These are phyloP conservation scores for Penicillium sp. DNA, from an alignment of 2,329 filamentous ascomycete species.

Conservation along the genomic window DNA sequence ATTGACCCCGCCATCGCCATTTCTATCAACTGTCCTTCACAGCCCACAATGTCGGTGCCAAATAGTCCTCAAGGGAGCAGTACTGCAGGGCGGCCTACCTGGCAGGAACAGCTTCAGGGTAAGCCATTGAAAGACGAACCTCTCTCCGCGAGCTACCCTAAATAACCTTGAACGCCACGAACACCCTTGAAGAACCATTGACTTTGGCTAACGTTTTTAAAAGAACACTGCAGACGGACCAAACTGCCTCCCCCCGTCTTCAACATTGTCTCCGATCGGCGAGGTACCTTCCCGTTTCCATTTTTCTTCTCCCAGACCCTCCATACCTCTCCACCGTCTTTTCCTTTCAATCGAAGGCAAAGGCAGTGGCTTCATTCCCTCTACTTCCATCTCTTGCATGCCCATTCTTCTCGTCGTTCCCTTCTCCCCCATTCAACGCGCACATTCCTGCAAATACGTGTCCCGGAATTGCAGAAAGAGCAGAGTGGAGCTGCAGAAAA, in stretches of 20 bases:
- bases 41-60: slow-evolving; percentile 26
- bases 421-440: not conserved
- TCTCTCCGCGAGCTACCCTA: slow-evolving; percentile 1
- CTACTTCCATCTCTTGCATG: not conserved
- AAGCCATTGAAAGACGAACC: slow-evolving; percentile 21
- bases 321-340: slow-evolving; percentile 9
- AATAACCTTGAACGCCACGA: not conserved
- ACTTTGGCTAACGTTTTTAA: slow-evolving; percentile 12
- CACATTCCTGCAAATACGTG: not conserved
- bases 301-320: slow-evolving; percentile 14
- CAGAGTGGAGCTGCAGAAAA: slow-evolving; percentile 29
- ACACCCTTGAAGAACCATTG: not conserved
- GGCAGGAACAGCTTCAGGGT: slow-evolving; percentile 63
- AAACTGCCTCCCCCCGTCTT: slow-evolving; percentile 61
- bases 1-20: slow-evolving; percentile 11
- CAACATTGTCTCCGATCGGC: slow-evolving; percentile 72
- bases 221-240: slow-evolving; percentile 61
- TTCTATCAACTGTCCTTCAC: slow-evolving; percentile 2
- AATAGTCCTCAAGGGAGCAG: slow-evolving; percentile 26
- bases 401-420: not conserved
- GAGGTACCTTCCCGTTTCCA: slow-evolving; percentile 55
- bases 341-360: not conserved
- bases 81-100: slow-evolving; percentile 36
- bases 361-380: not conserved
- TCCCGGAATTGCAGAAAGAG: slow-evolving; percentile 26